Base-by-base conservation (phyloP, 2,329 filamentous ascomycete genomes). In the Pseudohalonectria lignicola region DNA sequence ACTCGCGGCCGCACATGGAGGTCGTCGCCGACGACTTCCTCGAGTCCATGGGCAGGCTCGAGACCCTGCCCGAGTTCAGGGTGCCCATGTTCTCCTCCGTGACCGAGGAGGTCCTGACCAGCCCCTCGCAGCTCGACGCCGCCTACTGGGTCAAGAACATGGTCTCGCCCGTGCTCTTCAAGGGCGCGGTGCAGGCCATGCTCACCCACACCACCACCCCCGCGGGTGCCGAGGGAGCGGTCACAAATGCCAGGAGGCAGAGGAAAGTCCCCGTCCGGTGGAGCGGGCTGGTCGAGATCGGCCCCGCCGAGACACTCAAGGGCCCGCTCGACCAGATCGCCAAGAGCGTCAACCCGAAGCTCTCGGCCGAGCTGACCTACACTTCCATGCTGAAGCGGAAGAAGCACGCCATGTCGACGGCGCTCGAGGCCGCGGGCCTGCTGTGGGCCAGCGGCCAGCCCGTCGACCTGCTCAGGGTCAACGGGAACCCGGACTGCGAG, bases 71-170 rank as follows among this genome's bases (percentile, higher is more conserved):
- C 36, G 39, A 5, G 23, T 40, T 25, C 28, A 21, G 25, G 4
- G 34, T 36, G 10, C 34, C 41, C 10, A 46, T 52, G 39, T 51
- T 44, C 40, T 51, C 48, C 20, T 48, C 48, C 1, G 49, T 49
- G 7, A 45, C 39, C 3, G 45, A 43, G 23, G 31, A 31, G 8
- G 34, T 34, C 17, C 42, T 53, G 12, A 30, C 17, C 8, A 33
- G 43, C 2, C 37, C 40, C 30, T 36, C 41, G 3, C 43, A 47
- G n/a, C 41, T 47, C 3, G 40, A 43, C 29, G 16, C 34, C 15
- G 15, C 12, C 10, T 53, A 53, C 41, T 53, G 51, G 51, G 44
- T 49, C 7, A 43, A 44, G 12, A 53, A 53, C 34, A 42, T 54
- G 12, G 47, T 48, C 7, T 49, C 37, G 12, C 49, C 51, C 2